A percentile compares a stretch with the other conserved stretches of the same genome.
phyloP scores from a whole-genome alignment of 768 basidiomycete species.

The Russula griseocarnosa region DNA sequence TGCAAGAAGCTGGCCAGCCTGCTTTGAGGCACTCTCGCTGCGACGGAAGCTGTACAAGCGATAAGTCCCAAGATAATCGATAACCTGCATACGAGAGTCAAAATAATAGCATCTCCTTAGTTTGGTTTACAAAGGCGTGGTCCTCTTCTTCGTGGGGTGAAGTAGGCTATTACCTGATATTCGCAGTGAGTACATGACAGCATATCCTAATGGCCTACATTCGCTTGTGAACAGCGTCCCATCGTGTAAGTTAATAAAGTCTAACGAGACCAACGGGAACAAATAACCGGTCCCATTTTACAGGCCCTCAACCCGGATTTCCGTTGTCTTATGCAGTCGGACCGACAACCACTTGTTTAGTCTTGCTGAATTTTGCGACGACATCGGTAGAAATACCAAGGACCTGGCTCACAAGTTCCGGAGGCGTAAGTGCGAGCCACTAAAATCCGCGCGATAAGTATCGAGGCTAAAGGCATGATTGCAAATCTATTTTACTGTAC shows the following conservation, averaged over 20 bases:
- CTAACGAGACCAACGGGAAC: too few relatives aligned
- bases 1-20: too few relatives aligned
- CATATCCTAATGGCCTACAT: neutral
- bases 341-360: slow-evolving; percentile 7
- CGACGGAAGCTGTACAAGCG: too few relatives aligned
- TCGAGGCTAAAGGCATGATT: too few relatives aligned
- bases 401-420: slow-evolving; percentile 56
- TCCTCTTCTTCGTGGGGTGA: neutral
- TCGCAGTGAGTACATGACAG: neutral
- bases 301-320: neutral
- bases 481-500: slow-evolving; percentile 16
- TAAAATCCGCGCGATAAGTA: neutral
- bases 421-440: slow-evolving; percentile 32
- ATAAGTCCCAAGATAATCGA: too few relatives aligned
- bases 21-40: too few relatives aligned
- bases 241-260: neutral
- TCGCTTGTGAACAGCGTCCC: neutral
- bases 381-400: slow-evolving; percentile 51
- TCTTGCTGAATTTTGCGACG: slow-evolving; percentile 46
- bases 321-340: neutral
- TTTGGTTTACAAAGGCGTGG: too few relatives aligned
- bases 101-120: too few relatives aligned
- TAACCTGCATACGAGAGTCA: neutral
- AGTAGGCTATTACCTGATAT: neutral
- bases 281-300: neutral